Conservation (phyloP, 2,329 filamentous ascomycete genomes). For the Chaetoscypha palmicola region DNA sequence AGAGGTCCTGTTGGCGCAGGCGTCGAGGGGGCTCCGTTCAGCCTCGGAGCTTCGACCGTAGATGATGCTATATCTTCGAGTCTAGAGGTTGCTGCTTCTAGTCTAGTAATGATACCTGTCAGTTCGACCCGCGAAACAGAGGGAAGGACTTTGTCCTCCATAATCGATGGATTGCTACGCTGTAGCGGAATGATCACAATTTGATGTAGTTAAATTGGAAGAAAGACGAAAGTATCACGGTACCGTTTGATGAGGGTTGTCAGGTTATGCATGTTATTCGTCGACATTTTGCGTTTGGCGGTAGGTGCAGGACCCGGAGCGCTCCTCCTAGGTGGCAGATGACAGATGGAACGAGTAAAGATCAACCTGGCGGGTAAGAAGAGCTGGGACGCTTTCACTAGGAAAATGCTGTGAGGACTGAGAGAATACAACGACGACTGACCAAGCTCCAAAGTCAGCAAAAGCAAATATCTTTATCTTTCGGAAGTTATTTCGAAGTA, state of each 20-base stretch:
- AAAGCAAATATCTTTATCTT: too few relatives aligned
- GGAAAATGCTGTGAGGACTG: too few relatives aligned
- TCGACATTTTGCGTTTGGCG: slow-evolving; percentile 48
- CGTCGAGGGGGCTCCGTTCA: slow-evolving; percentile 36
- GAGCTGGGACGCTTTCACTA: too few relatives aligned
- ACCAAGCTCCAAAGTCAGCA: too few relatives aligned
- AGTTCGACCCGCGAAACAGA: slow-evolving; percentile 23
- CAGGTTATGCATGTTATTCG: slow-evolving; percentile 89
- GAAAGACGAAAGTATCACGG: slow-evolving; percentile 30
- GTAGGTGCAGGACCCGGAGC: neutral
- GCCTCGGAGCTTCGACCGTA: slow-evolving; percentile 51
- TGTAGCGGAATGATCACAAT: too few relatives aligned
- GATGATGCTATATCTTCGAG: slow-evolving; percentile 93
- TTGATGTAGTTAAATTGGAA: slow-evolving; percentile 5
- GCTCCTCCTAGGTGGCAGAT: neutral
- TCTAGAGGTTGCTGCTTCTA: slow-evolving; percentile 92
- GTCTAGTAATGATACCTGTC: slow-evolving; percentile 48
- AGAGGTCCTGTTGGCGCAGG: slow-evolving; percentile 33
- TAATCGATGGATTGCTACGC: slow-evolving; percentile 8
- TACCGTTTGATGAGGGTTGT: slow-evolving; percentile 98
- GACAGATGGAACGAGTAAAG: neutral
- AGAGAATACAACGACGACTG: too few relatives aligned
- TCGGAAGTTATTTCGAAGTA: too few relatives aligned
- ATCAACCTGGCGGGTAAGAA: neutral
- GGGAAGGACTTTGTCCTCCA: slow-evolving; percentile 24